phyloP scores from a whole-genome alignment of 163 green algal genomes.

The Volvox carteri region DNA sequence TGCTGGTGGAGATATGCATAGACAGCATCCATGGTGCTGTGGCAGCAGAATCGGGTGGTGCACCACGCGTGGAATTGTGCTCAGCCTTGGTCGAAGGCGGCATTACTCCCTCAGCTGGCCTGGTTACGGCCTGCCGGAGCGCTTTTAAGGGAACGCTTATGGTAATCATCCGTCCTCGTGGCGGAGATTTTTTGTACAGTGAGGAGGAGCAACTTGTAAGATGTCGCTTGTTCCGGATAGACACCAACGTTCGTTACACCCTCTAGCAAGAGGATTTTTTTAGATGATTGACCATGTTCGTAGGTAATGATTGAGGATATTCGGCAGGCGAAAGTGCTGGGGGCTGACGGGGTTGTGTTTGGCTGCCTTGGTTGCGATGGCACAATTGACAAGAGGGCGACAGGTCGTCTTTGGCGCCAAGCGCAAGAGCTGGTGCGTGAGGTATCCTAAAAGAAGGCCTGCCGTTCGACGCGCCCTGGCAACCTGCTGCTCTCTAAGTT shows the following conservation, averaged over 20 bases:
- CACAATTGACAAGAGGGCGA: not conserved
- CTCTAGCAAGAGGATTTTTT: not conserved
- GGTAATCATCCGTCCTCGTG: conserved; percentile 69
- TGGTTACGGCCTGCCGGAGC: conserved; percentile 39
- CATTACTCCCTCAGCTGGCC: conserved; percentile 38
- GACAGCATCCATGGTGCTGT: conserved; percentile 3
- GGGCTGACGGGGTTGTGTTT: conserved; percentile 59
- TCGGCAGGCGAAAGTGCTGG: not conserved
- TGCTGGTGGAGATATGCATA: conserved; percentile 20
- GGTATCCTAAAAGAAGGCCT: not conserved
- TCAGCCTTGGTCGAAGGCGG: conserved; percentile 14
- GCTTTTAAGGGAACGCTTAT: conserved; percentile 52
- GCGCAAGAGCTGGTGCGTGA: conserved; percentile 3
- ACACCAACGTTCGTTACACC: not conserved
- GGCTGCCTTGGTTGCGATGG: conserved; percentile 54
- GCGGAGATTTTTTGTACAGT: conserved; percentile 75
- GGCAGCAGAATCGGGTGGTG: conserved; percentile 2
- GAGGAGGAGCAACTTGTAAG: conserved; percentile 63
- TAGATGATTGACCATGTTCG: not conserved
- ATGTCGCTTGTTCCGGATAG: not conserved
- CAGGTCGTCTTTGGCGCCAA: not conserved
- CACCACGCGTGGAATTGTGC: conserved; percentile 33
- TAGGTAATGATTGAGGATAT: conserved; percentile 66
- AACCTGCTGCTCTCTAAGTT: not conserved
- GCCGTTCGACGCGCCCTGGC: not conserved